Conservation (phyloP, 2,329 filamentous ascomycete genomes). For the Nannizzia gypsea region DNA sequence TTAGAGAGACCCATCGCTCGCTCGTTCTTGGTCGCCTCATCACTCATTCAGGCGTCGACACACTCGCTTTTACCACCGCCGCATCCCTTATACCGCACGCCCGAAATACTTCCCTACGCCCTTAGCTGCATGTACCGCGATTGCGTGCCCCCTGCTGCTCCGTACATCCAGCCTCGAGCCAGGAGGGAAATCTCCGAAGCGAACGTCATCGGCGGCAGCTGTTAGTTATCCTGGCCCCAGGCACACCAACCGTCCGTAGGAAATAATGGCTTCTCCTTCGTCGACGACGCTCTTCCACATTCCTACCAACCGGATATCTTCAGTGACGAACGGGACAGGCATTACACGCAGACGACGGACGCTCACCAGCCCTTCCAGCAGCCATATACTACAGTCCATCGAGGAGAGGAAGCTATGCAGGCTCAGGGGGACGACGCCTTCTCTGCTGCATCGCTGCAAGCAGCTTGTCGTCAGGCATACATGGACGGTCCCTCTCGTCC, state of each 20-base stretch:
- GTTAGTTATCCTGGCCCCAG: background rate
- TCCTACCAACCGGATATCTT: background rate
- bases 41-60: background rate
- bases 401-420: slow-evolving; percentile 21
- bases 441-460: slow-evolving; percentile 34
- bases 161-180: background rate
- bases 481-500: slow-evolving; percentile 56
- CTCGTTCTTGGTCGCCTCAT: background rate
- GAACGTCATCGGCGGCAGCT: background rate
- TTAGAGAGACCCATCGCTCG: background rate
- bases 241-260: background rate
- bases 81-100: background rate
- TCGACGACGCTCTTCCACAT: background rate
- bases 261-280: background rate
- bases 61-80: background rate
- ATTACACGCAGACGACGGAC: background rate
- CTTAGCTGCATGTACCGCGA: background rate
- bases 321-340: background rate
- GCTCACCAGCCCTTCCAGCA: background rate
- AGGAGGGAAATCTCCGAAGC: background rate
- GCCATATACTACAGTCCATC: background rate
- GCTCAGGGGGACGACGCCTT: slow-evolving; percentile 33
- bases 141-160: no score
- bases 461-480: slow-evolving; percentile 40
- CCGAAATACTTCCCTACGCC: background rate